Percentiles rank a stretch among this genome's conserved stretches.
Conservation (phyloP, 2,329 filamentous ascomycete species). For the Pseudogymnoascus sp. region DNA sequence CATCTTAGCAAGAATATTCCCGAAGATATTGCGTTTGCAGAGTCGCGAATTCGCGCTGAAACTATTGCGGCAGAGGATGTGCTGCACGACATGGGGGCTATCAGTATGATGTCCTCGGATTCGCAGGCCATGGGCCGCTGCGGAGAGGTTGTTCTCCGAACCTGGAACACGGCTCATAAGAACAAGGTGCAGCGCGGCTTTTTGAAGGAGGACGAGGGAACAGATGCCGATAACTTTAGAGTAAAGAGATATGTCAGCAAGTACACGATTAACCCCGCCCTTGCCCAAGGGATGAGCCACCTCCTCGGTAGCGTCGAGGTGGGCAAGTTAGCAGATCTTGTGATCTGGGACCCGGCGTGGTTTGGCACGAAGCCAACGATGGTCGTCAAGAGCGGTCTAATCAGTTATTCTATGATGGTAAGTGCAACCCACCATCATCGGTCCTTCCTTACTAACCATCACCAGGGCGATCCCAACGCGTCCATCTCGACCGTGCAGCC, state of each 20-base stretch:
- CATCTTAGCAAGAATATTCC: slow-evolving; percentile 88
- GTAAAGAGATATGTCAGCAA: slow-evolving; percentile 92
- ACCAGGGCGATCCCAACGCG: slow-evolving; percentile 67
- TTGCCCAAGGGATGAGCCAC: slow-evolving; percentile 85
- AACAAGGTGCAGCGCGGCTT: slow-evolving; percentile 79
- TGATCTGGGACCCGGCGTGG: slow-evolving; percentile 75
- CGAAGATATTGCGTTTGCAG: slow-evolving; percentile 91
- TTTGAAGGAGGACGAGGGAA: slow-evolving; percentile 69
- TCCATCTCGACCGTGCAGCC: slow-evolving; percentile 86
- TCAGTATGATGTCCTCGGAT: slow-evolving; percentile 96
- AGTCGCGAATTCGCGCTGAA: slow-evolving; percentile 87
- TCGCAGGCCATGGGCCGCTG: slow-evolving; percentile 95
- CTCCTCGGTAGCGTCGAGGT: slow-evolving; percentile 80
- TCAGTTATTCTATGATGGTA: slow-evolving; percentile 78
- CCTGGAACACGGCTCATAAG: slow-evolving; percentile 97
- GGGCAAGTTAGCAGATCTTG: slow-evolving; percentile 82
- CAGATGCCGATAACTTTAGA: slow-evolving; percentile 78
- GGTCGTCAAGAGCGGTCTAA: slow-evolving; percentile 82
- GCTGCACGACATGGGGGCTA: slow-evolving; percentile 86
- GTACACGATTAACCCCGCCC: slow-evolving; percentile 90
- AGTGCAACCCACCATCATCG: slow-evolving; percentile 20
- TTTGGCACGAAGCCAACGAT: slow-evolving; percentile 81
- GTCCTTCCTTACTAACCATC: slow-evolving; percentile 8
- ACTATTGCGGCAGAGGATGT: slow-evolving; percentile 97
- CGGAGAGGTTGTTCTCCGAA: slow-evolving; percentile 85